Base-by-base conservation (phyloP, 2,329 filamentous ascomycete genomes). In the Pseudonectria buxi region DNA sequence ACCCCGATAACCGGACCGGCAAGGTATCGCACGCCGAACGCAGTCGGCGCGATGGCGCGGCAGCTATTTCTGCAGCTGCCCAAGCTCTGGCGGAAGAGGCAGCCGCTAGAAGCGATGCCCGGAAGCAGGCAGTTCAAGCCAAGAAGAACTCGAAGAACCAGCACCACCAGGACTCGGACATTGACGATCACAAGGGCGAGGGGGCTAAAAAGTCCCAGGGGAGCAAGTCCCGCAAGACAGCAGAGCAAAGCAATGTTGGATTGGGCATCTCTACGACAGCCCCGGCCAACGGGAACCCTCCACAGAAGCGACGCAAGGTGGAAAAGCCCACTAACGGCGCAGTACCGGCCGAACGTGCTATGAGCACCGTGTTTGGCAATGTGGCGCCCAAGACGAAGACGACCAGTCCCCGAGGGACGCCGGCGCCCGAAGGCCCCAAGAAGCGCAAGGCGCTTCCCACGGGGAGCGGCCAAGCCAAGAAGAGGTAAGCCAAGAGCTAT, bases 81-180 rank as follows among this genome's bases (percentile, higher is more conserved):
- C 80, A 83, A 43, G 73, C 84, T 29, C 74, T 92, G 36, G 88
- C 89, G 34, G 85, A 83, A 25, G 89, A 95, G 58, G 84, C 84
- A 14, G 84, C 86, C 10, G 81, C 84, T 37, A 78, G 89, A 49
- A 92, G 86, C 57, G 88, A 94, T 54, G 81, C 83, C 24, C 75
- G 86, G 45, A 87, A 90, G 55, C 87, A 94, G 60, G 84, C 86
- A 14, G 71, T 89, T 41, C 73, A 81, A 44, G 83, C 83, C 27
- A 85, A 84, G 54, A 86, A 84, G 57, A 83, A 79, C 44, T 76
- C 76, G 45, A 82, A 79, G 53, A 70, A 67, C 35, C 78, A 83
- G 29, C 47, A 36, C 16, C 78, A 83, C 40, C 71, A 75, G 24
- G 87, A 94, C 44, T 86, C 83, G 1, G 87, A 95, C 51, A 79